Percentiles rank a stretch among this genome's conserved stretches.
These are phyloP conservation scores for Talaromyces sp. DNA, from an alignment of 2,329 filamentous ascomycete genomes.

Conservation along the genomic window DNA sequence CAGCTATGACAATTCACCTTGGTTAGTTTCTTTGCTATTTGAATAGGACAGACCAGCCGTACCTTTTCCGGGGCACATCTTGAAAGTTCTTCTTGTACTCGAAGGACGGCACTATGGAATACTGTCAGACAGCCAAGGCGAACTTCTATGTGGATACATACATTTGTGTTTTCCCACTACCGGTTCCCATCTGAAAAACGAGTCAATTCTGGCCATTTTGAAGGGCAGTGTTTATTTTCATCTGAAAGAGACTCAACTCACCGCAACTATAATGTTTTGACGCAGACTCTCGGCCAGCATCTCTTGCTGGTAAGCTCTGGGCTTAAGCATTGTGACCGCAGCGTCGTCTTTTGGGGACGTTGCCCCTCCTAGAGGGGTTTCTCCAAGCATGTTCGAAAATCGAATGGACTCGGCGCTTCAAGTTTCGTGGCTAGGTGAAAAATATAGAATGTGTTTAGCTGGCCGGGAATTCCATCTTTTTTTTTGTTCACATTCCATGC, in stretches of 20 bases:
- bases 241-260: slow-evolving; percentile 28
- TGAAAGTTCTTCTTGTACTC: slow-evolving; percentile 61
- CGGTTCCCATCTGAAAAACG: slow-evolving; percentile 65
- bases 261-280: slow-evolving; percentile 65
- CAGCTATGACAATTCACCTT: slow-evolving; percentile 20
- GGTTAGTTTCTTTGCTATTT: neutral
- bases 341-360: neutral
- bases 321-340: neutral
- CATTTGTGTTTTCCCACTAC: slow-evolving; percentile 74
- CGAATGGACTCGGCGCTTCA: neutral
- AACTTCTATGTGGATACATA: slow-evolving; percentile 31
- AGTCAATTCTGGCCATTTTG: neutral
- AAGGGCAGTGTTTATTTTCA: neutral
- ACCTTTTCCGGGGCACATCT: slow-evolving; percentile 51
- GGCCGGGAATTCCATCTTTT: neutral
- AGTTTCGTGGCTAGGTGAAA: neutral
- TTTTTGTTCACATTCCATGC: neutral
- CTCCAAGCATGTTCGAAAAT: slow-evolving; percentile 1
- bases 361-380: neutral
- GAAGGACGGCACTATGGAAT: slow-evolving; percentile 54
- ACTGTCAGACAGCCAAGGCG: neutral
- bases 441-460: neutral
- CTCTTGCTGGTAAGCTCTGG: slow-evolving; percentile 64
- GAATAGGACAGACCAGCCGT: slow-evolving; percentile 7
- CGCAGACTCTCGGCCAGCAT: slow-evolving; percentile 67